Conservation (phyloP, 257 asterid species). For the Ophiorrhiza pumila region DNA sequence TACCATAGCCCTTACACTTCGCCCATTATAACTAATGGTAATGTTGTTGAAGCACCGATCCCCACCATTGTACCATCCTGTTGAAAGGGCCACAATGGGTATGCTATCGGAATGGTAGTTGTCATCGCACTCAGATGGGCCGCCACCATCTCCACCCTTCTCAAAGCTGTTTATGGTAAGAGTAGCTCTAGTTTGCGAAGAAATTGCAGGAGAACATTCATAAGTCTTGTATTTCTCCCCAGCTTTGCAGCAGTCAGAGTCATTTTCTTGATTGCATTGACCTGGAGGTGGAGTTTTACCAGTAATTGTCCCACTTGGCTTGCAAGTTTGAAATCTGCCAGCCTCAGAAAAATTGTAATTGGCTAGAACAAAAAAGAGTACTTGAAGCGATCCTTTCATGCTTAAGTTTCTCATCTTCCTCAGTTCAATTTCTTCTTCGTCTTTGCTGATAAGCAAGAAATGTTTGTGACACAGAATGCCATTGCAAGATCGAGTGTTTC, state of each 20-base stretch:
- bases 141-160: slow-evolving; percentile 47
- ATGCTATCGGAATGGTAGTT: slow-evolving; percentile 38
- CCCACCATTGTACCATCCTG: slow-evolving; percentile 36
- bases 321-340: slow-evolving; percentile 31
- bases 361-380: too few species aligned
- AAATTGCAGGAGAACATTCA: slow-evolving; percentile 35
- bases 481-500: too few species aligned
- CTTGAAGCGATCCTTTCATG: too few species aligned
- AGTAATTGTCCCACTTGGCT: slow-evolving; percentile 34
- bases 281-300: slow-evolving; percentile 47
- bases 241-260: slow-evolving; percentile 40
- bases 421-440: too few species aligned
- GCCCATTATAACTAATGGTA: slow-evolving; percentile 33
- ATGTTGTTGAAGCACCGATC: slow-evolving; percentile 23
- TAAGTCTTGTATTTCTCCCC: slow-evolving; percentile 32
- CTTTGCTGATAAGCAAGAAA: too few species aligned
- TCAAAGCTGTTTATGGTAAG: slow-evolving; percentile 28
- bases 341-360: too few species aligned
- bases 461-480: too few species aligned
- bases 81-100: slow-evolving; percentile 39
- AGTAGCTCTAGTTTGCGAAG: slow-evolving; percentile 26
- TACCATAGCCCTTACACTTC: slow-evolving; percentile 37
- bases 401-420: too few species aligned
- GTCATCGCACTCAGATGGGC: slow-evolving; percentile 14
- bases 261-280: slow-evolving; percentile 36